Evolutionary conservation across 1,284 basidiomycete species (phyloP).

Genomic region (Veloboletus limbatus): DNA sequence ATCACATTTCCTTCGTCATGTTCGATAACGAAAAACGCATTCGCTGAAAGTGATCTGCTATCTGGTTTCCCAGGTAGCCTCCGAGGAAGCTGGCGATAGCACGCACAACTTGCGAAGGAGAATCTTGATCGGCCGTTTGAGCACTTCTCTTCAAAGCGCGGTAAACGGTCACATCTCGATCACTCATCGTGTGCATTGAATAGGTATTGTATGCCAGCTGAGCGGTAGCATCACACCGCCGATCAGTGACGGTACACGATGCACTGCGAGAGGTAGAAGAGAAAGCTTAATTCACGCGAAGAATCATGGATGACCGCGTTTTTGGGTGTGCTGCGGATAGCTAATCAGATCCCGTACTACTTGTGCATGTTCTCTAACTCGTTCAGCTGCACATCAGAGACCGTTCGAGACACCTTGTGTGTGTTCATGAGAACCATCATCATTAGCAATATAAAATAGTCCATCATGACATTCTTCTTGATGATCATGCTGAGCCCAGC

Average conservation of each 20-base stretch:
- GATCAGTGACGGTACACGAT: background rate
- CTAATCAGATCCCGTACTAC: background rate
- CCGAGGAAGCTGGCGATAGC: no score
- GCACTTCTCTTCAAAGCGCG: background rate
- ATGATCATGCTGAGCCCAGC: slow-evolving; percentile 4
- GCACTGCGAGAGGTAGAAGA: background rate
- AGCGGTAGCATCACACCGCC: background rate
- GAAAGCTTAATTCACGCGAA: background rate
- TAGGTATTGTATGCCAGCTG: background rate
- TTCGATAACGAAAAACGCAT: background rate
- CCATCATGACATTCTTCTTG: slow-evolving; percentile 5
- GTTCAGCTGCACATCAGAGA: background rate
- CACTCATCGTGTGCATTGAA: background rate
- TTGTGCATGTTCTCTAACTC: background rate
- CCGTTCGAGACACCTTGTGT: no score
- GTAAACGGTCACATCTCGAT: background rate
- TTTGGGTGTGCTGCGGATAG: background rate
- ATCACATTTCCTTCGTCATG: background rate
- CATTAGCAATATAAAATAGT: background rate
- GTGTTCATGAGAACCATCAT: background rate
- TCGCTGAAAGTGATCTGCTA: background rate
- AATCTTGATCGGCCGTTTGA: background rate
- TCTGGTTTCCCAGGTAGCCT: background rate
- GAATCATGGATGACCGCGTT: background rate
- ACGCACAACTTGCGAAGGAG: background rate